Evolutionary conservation across 208 protist genomes (phyloP).

Genomic region (Strigomonas culicis): DNA sequence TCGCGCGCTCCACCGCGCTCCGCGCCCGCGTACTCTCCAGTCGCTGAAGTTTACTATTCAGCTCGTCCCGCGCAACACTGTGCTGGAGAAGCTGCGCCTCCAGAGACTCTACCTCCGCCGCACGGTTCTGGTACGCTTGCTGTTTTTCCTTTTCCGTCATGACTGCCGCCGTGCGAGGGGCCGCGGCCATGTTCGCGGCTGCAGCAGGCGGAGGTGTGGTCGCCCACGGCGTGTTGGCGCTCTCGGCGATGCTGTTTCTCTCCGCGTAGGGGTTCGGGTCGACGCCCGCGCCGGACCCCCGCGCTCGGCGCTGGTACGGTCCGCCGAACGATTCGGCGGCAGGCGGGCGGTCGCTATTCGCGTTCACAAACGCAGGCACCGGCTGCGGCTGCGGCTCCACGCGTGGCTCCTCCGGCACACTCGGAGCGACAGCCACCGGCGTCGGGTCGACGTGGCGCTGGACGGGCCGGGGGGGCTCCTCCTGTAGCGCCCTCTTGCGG

Average conservation of each 20-base stretch:
- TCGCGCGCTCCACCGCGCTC: slow-evolving; percentile 41
- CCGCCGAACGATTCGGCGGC: too few species aligned
- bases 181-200: not conserved
- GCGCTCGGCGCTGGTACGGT: too few species aligned
- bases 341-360: too few species aligned
- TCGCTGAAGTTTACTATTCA: slow-evolving; percentile 47
- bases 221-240: too few species aligned
- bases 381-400: too few species aligned
- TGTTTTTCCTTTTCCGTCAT: slow-evolving; percentile 23
- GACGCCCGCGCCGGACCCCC: too few species aligned
- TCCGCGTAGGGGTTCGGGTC: too few species aligned
- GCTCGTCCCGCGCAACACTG: slow-evolving; percentile 48
- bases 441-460: too few species aligned
- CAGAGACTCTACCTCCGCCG: slow-evolving; percentile 30
- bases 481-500: not conserved
- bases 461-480: not conserved
- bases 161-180: slow-evolving; percentile 18
- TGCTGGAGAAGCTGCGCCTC: slow-evolving; percentile 52
- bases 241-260: too few species aligned
- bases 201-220: too few species aligned
- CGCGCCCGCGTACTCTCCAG: slow-evolving; percentile 49
- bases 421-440: too few species aligned
- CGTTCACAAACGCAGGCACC: not conserved
- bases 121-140: slow-evolving; percentile 13
- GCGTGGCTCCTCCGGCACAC: too few species aligned